phyloP scores from a whole-genome alignment of 495 filamentous ascomycete species.

The Haplographium delicatum region DNA sequence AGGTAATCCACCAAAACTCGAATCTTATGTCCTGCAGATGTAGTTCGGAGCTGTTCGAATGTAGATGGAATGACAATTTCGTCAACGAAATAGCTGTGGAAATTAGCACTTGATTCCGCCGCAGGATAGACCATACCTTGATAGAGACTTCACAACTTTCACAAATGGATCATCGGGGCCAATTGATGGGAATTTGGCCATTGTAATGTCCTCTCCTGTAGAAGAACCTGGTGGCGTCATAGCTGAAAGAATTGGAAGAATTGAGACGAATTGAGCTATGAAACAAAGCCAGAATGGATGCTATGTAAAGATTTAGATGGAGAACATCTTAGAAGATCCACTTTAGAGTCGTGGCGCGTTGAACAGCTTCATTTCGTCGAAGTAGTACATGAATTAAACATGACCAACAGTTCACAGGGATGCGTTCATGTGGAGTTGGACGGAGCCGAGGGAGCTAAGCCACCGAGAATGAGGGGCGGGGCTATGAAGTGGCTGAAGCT shows the following conservation, averaged over 20 bases:
- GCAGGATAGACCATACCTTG: slow-evolving; percentile 41
- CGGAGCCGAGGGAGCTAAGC: not conserved
- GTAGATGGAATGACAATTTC: slow-evolving; percentile 62
- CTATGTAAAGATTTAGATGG: not conserved
- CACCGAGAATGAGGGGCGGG: not conserved
- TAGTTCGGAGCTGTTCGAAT: slow-evolving; percentile 74
- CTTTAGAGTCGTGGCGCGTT: too few relatives aligned
- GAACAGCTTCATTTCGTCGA: too few relatives aligned
- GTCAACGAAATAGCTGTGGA: slow-evolving; percentile 56
- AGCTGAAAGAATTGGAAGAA: too few relatives aligned
- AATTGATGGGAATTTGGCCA: slow-evolving; percentile 44
- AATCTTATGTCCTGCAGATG: slow-evolving; percentile 57
- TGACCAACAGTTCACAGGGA: too few relatives aligned
- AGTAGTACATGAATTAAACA: too few relatives aligned
- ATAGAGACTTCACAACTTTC: slow-evolving; percentile 63
- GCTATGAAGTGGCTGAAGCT: not conserved
- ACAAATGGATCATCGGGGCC: slow-evolving; percentile 57
- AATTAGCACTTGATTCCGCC: slow-evolving; percentile 13
- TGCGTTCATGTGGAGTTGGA: too few relatives aligned
- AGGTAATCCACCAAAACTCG: slow-evolving; percentile 62
- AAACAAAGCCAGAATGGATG: not conserved
- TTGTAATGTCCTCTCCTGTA: too few relatives aligned
- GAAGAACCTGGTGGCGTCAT: too few relatives aligned
- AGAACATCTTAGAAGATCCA: too few relatives aligned
- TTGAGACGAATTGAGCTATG: too few relatives aligned